phyloP scores from a whole-genome alignment of 2,329 filamentous ascomycete species.

The Parastagonospora nodorum region DNA sequence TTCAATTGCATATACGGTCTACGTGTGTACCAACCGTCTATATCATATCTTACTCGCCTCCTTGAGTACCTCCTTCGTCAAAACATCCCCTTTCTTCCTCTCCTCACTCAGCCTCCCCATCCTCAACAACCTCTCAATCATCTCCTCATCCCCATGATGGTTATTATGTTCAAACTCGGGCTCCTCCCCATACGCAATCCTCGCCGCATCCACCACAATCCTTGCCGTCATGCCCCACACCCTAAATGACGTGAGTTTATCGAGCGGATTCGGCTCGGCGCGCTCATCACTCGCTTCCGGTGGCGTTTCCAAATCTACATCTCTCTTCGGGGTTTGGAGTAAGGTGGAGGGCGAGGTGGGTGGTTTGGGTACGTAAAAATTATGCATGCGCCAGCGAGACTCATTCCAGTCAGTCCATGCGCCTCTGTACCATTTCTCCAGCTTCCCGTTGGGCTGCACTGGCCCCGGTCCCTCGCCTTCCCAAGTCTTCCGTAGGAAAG shows the following conservation, averaged over 20 bases:
- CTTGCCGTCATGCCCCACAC: constrained; percentile 96
- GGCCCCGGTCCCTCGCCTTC: constrained; percentile 55
- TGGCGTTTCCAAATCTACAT: neutral
- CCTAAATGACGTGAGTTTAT: constrained; percentile 67
- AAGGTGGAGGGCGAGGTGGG: constrained; percentile 14
- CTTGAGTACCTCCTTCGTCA: constrained; percentile 58
- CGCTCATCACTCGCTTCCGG: constrained; percentile 27
- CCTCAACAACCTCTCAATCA: constrained; percentile 62
- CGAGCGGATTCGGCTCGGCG: constrained; percentile 46
- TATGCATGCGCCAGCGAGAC: constrained; percentile 82
- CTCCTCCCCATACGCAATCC: constrained; percentile 79
- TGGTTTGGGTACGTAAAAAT: constrained; percentile 78
- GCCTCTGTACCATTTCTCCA: constrained; percentile 81
- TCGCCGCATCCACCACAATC: constrained; percentile 85
- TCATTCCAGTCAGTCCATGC: constrained; percentile 81
- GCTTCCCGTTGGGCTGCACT: constrained; percentile 36
- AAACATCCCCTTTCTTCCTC: constrained; percentile 57
- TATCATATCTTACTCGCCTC: constrained; percentile 54
- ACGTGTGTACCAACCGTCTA: neutral
- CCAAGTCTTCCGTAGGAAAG: constrained; percentile 69
- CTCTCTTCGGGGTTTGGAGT: constrained; percentile 7
- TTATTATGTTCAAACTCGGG: constrained; percentile 80
- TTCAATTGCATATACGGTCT: neutral
- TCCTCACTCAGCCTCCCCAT: constrained; percentile 62
- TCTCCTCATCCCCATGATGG: constrained; percentile 68